Evolutionary conservation across 305 asterid species (phyloP), one percentile per base, ranked within the genome.

Genomic region (Fraxinus albicans): DNA sequence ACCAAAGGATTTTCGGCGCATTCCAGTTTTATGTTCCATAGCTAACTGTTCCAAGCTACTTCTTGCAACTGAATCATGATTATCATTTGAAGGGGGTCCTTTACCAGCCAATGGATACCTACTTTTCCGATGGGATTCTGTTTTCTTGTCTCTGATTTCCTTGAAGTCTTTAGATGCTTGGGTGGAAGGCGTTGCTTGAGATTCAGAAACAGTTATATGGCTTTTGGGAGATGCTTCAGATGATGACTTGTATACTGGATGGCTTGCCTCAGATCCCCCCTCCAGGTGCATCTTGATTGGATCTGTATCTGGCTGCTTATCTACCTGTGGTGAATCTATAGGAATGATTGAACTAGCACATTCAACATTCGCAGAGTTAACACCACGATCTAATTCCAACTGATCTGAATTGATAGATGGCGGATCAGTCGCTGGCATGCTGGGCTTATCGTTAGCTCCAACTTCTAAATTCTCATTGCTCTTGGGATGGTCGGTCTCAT

Each of bases 141-240:
- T 88, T 83, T 91, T 94, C 47, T 84, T 92, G 77, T 91, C 88
- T 85, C 85, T 89, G 40, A 33, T 85, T 86, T 86, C 94, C 92
- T 87, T 94, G 67, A 90, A 75, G 83, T 93, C 94, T 76, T 81
- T 8, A 63, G 72, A 95, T 35, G 87, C 91, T 82, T 90, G 91
- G 86, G 94, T 92, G 50, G 97, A 88, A 67, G 98, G 98, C 8
- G 97, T 91, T 70, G 91, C 95, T 88, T 93, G 93, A 87, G 92
- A 90, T 82, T 93, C 98, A 23, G 97, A 85, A 78, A 77, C 77
- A 44, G 94, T 88, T 65, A 81, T 80, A 82, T 85, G 97, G 86
- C 96, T 97, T 86, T 91, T 86, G 47, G 97, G 98, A 83, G 99
- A 95, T 80, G 90, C 95, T 83, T 90, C 92, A 5, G 93, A 92